These are phyloP conservation scores for Fragosphaeria purpurea DNA, from an alignment of 2,329 filamentous ascomycete species.

Conservation along the genomic window DNA sequence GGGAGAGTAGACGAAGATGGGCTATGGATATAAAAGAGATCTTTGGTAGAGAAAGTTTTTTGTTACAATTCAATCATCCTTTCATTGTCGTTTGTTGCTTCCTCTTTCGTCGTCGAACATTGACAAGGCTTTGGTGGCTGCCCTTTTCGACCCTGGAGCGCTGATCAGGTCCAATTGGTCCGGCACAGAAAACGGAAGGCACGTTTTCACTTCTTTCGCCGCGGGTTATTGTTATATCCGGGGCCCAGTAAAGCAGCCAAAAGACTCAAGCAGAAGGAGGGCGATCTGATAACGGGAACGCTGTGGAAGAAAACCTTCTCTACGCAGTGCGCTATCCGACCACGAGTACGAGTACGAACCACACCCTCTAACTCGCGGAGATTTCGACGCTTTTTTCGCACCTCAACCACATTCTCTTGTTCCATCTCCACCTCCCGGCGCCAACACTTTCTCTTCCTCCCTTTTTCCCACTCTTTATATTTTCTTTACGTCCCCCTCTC, in stretches of 20 bases:
- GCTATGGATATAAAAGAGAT: too few relatives aligned
- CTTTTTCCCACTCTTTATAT: neutral
- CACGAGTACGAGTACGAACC: conserved; percentile 6
- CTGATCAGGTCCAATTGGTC: too few relatives aligned
- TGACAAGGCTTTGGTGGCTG: too few relatives aligned
- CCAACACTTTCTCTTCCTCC: neutral
- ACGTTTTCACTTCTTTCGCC: neutral
- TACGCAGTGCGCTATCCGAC: too few relatives aligned
- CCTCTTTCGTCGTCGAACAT: too few relatives aligned
- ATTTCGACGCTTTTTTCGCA: neutral
- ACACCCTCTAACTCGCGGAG: conserved; percentile 1
- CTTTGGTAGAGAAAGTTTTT: too few relatives aligned
- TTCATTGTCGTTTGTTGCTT: too few relatives aligned
- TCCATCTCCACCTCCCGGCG: neutral
- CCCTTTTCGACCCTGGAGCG: too few relatives aligned
- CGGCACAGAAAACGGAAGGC: too few relatives aligned
- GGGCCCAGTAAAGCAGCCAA: neutral
- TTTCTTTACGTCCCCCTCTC: neutral
- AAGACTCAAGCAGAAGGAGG: neutral
- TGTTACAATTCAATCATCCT: too few relatives aligned
- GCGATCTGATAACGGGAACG: neutral
- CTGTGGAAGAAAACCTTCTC: too few relatives aligned
- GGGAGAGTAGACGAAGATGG: too few relatives aligned
- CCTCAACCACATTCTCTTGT: neutral
- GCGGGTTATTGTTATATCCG: neutral